Conservation (phyloP, 257 asterid genomes). For the Capsicum pubescens region DNA sequence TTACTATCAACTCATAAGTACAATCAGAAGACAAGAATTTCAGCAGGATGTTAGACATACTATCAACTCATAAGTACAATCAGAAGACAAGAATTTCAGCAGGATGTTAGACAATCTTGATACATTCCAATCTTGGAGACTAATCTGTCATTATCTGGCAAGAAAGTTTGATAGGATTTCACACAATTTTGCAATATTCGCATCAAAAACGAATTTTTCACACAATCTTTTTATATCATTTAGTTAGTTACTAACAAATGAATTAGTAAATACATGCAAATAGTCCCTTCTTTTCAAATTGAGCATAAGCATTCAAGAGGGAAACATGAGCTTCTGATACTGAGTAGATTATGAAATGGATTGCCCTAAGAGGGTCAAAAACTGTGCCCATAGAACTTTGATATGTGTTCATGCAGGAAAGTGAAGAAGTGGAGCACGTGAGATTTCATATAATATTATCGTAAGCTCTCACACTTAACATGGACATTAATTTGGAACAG, state of each 20-base stretch:
- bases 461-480: neutral
- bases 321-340: neutral
- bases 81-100: neutral
- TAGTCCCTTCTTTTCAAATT: constrained; percentile 12
- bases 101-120: neutral
- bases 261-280: constrained; percentile 2
- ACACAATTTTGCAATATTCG: neutral
- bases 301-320: neutral
- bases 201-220: neutral
- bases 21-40: constrained; percentile 4
- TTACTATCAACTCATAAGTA: neutral
- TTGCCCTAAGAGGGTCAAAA: neutral
- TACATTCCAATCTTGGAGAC: constrained; percentile 8
- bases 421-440: neutral
- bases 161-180: constrained; percentile 19
- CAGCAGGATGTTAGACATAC: neutral
- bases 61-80: neutral
- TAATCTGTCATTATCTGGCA: neutral
- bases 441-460: neutral
- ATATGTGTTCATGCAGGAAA: neutral
- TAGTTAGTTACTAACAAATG: neutral
- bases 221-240: constrained; percentile 9
- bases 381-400: neutral
- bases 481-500: neutral
- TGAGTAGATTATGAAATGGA: neutral